These are phyloP conservation scores for Pythium pectinolyticum DNA, from an alignment of 352 stramenopile genomes.

Conservation along the genomic window DNA sequence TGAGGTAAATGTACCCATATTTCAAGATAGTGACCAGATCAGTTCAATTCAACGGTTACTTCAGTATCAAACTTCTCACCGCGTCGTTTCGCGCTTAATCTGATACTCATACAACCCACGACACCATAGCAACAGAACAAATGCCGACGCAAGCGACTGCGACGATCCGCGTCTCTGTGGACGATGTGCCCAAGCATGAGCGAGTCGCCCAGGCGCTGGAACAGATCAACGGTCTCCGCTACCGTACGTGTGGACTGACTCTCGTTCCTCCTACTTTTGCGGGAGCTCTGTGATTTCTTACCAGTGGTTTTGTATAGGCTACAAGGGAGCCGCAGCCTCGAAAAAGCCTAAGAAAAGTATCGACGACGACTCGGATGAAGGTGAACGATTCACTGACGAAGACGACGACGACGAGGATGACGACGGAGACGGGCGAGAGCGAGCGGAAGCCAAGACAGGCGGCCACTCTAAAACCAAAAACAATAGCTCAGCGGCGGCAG, in stretches of 20 bases:
- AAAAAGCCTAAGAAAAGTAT: slow-evolving; percentile 31
- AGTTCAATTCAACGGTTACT: neutral
- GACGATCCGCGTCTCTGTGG: slow-evolving; percentile 17
- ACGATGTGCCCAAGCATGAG: slow-evolving; percentile 47
- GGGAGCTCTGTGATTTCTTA: neutral
- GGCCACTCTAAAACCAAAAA: neutral
- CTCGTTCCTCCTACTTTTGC: neutral
- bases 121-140: too few relatives aligned
- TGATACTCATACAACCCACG: too few relatives aligned
- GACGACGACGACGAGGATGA: slow-evolving; percentile 20
- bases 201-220: slow-evolving; percentile 63
- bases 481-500: neutral
- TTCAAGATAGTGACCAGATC: neutral
- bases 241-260: slow-evolving; percentile 36
- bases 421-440: slow-evolving; percentile 19
- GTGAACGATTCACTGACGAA: neutral
- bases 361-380: slow-evolving; percentile 38
- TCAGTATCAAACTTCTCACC: too few relatives aligned
- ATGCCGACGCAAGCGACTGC: neutral
- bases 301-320: slow-evolving; percentile 35
- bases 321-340: slow-evolving; percentile 33
- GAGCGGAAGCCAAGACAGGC: slow-evolving; percentile 7
- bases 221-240: slow-evolving; percentile 68
- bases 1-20: slow-evolving; percentile 16
- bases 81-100: neutral